Evolutionary conservation across 139 green algal species (phyloP).

Genomic region (Picochlorum sp.): DNA sequence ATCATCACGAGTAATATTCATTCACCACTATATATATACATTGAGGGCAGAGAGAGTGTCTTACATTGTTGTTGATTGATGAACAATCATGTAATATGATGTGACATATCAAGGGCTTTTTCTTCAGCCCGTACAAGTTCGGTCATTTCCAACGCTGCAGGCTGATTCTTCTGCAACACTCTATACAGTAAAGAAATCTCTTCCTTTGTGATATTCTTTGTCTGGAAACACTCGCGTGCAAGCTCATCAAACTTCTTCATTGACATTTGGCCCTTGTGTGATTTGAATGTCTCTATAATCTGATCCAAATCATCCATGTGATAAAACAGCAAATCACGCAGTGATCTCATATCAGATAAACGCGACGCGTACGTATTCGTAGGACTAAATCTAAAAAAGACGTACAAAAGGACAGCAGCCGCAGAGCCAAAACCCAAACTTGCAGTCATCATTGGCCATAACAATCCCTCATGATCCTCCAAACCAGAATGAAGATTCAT

Average conservation of each 20-base stretch:
- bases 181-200: conserved; percentile 42
- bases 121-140: conserved; percentile 28
- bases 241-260: conserved; percentile 24
- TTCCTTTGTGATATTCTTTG: conserved; percentile 20
- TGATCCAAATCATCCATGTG: conserved; percentile 47
- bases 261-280: conserved; percentile 14
- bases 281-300: conserved; percentile 5
- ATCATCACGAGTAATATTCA: not conserved
- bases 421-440: not conserved
- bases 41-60: not conserved
- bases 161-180: conserved; percentile 31
- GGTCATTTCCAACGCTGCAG: conserved; percentile 24
- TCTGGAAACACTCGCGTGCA: conserved; percentile 13
- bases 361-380: conserved; percentile 27
- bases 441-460: conserved; percentile 32
- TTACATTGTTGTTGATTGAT: not conserved
- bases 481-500: conserved; percentile 44
- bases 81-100: conserved; percentile 1
- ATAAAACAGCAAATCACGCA: conserved; percentile 38
- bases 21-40: not conserved
- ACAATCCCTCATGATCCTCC: conserved; percentile 26
- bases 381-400: conserved; percentile 30
- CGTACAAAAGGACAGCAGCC: conserved; percentile 12
- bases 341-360: conserved; percentile 35
- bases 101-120: not conserved